phyloP scores from a whole-genome alignment of 164 flowering plant genomes.

The Platanus orientalis region DNA sequence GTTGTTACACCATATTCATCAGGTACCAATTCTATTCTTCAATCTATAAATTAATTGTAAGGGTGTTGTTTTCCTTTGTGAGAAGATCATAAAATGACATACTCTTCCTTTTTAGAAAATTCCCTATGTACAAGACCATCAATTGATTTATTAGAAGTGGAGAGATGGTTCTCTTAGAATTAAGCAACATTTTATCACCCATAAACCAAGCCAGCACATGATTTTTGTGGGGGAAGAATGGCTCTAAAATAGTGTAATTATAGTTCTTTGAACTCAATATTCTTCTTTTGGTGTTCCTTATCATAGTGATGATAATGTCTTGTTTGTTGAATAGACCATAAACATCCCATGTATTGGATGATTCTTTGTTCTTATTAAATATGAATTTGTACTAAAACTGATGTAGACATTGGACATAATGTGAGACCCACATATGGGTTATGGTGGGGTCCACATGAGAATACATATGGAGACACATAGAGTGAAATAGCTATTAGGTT shows the following conservation, averaged over 20 bases:
- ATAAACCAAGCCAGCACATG: slow-evolving; percentile 73
- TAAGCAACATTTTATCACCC: slow-evolving; percentile 77
- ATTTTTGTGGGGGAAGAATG: slow-evolving; percentile 91
- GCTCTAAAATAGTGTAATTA: slow-evolving; percentile 85
- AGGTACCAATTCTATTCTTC: slow-evolving; percentile 42
- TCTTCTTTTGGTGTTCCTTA: neutral
- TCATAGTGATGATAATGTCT: neutral
- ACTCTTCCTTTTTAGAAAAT: slow-evolving; percentile 59
- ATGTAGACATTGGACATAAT: no score
- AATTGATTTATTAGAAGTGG: slow-evolving; percentile 78
- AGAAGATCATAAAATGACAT: neutral
- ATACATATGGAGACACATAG: no score
- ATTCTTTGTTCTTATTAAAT: no score
- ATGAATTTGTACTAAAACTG: no score
- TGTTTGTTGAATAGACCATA: neutral
- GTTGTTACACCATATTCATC: slow-evolving; percentile 82
- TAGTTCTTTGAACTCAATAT: neutral
- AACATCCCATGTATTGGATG: no score
- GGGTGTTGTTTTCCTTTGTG: neutral
- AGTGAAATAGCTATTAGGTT: no score
- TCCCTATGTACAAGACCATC: slow-evolving; percentile 80
- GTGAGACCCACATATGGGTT: no score
- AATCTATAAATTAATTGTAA: neutral
- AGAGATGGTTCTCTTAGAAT: slow-evolving; percentile 88
- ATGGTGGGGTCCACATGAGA: no score